These are phyloP conservation scores for Litchi chinensis DNA, from an alignment of 345 rosid genomes.

Conservation along the genomic window DNA sequence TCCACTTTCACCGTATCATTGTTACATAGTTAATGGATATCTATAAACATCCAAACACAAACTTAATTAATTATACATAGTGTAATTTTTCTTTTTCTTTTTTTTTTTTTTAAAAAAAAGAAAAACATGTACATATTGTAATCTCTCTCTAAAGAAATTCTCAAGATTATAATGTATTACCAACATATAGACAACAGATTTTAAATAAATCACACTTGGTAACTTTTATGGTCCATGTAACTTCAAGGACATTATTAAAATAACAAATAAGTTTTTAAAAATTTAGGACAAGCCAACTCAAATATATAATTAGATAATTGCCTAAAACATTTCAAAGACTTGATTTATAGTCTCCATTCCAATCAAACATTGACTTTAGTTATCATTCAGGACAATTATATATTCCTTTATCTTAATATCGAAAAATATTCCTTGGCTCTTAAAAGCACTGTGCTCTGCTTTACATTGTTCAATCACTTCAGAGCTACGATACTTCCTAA, in stretches of 20 bases:
- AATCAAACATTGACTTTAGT: neutral
- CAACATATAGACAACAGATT: too few relatives aligned
- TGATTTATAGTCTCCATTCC: neutral
- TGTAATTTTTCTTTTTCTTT: too few relatives aligned
- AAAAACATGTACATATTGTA: too few relatives aligned
- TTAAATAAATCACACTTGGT: too few relatives aligned
- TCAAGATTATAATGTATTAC: too few relatives aligned
- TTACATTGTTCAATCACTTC: constrained; percentile 76
- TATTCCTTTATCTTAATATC: constrained; percentile 67
- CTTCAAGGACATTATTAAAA: neutral
- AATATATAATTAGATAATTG: too few relatives aligned
- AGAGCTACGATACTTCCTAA: constrained; percentile 79
- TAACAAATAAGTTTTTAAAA: neutral
- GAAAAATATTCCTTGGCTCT: constrained; percentile 68
- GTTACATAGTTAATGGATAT: neutral
- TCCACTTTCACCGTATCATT: too few relatives aligned
- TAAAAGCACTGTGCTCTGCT: constrained; percentile 71
- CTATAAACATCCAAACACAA: neutral
- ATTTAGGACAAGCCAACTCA: neutral
- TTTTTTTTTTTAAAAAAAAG: too few relatives aligned
- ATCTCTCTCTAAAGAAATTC: too few relatives aligned
- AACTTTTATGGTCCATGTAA: too few relatives aligned
- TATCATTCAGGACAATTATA: neutral
- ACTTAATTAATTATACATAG: neutral
- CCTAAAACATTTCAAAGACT: neutral